Evolutionary conservation across 2,329 filamentous ascomycete species (phyloP).

Genomic region (Coccinonectria pachysandricola): DNA sequence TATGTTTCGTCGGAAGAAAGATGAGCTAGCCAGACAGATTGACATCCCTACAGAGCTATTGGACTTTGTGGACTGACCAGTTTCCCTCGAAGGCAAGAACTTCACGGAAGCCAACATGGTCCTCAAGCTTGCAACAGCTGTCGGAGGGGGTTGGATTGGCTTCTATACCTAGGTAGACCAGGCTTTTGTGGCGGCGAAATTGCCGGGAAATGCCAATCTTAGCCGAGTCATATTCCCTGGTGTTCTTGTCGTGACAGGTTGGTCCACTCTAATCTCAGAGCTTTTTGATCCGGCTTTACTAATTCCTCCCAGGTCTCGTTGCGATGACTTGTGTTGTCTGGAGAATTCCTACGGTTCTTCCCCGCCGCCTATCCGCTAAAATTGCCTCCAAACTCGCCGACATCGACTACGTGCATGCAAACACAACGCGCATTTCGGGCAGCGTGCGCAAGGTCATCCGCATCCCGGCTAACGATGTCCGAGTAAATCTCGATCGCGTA

Average conservation of each 20-base stretch:
- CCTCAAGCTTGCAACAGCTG: slow-evolving; percentile 76
- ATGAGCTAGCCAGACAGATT: slow-evolving; percentile 73
- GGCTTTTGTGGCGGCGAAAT: slow-evolving; percentile 65
- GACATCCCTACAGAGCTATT: slow-evolving; percentile 78
- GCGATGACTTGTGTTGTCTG: slow-evolving; percentile 72
- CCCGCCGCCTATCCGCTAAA: slow-evolving; percentile 74
- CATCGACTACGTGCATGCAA: slow-evolving; percentile 87
- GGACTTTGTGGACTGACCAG: slow-evolving; percentile 87
- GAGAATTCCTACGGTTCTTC: slow-evolving; percentile 82
- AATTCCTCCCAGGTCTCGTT: slow-evolving; percentile 47
- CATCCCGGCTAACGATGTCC: slow-evolving; percentile 76
- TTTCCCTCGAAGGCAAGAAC: slow-evolving; percentile 81
- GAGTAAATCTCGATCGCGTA: slow-evolving; percentile 62
- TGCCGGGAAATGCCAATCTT: slow-evolving; percentile 73
- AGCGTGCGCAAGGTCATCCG: slow-evolving; percentile 85
- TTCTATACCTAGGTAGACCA: slow-evolving; percentile 86
- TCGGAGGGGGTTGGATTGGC: slow-evolving; percentile 72
- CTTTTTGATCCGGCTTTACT: slow-evolving; percentile 3
- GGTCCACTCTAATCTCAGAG: not conserved
- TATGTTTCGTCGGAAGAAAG: slow-evolving; percentile 83
- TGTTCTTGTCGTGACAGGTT: slow-evolving; percentile 66
- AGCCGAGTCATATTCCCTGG: slow-evolving; percentile 73
- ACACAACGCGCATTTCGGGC: slow-evolving; percentile 71
- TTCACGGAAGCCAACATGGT: slow-evolving; percentile 89
- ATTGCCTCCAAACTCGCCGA: slow-evolving; percentile 68